phyloP scores from a whole-genome alignment of 495 filamentous ascomycete species.

The Melanomma pulvis-pyrius region DNA sequence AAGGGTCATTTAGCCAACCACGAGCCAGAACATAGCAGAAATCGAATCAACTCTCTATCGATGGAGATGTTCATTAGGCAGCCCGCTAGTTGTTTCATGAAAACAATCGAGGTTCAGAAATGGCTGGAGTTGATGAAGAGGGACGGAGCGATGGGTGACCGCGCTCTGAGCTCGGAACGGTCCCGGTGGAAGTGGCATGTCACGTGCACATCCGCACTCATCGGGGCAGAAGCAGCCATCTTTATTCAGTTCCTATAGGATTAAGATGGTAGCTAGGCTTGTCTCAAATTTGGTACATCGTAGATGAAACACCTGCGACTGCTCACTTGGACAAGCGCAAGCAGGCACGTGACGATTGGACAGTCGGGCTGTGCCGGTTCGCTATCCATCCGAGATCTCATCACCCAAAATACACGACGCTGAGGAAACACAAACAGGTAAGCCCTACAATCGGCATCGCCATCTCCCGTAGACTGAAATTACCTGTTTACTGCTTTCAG shows the following conservation, averaged over 20 bases:
- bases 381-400: neutral
- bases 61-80: neutral
- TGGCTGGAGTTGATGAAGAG: neutral
- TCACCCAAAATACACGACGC: neutral
- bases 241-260: no score
- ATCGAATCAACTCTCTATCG: neutral
- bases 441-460: neutral
- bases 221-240: no score
- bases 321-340: neutral
- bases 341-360: neutral
- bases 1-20: neutral
- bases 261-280: neutral
- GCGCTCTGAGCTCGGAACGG: neutral
- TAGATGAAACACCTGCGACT: neutral
- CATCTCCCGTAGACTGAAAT: neutral
- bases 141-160: neutral
- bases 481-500: neutral
- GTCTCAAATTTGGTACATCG: neutral
- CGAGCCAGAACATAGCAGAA: neutral
- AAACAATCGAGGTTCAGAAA: neutral
- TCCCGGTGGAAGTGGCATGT: neutral
- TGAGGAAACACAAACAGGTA: neutral
- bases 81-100: neutral
- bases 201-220: neutral
- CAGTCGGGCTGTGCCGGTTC: neutral